Evolutionary conservation across 805 yeast species (phyloP), one percentile per base, ranked within the genome.

Genomic region (Metschnikowia shivogae): DNA sequence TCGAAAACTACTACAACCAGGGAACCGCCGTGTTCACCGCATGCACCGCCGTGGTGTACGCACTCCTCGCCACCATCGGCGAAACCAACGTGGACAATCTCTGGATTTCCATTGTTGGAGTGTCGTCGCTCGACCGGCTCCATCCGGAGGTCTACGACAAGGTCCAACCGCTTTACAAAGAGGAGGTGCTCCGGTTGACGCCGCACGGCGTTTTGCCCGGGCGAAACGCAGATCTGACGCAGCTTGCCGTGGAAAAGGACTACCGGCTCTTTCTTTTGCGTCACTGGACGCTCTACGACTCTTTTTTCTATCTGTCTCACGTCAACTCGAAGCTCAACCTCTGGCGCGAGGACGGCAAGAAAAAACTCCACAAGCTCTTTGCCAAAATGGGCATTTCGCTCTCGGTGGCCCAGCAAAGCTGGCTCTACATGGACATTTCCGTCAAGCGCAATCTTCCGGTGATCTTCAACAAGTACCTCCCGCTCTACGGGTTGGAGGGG

Each of bases 371-470:
- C 60, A 89, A 89, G 56, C 76, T 93, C 78, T 88, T 93, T 68
- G 99, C 99, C 1, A 80, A 86, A 55, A 93, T 95, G 97, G 99
- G 99, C 6, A 84, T 93, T 5, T 84, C 97, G 0, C 70, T 93
- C 39, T 84, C 81, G 5, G 82, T 84, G n/a, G 93, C 98, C 0
- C 85, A 83, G 57, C 96, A 93, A 62, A 82, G 82, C 45, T 93
- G 98, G 98, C 73, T 84, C 22, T 95, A 92, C 61, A 80, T 92
- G 82, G 93, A 89, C 60, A 78, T 86, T 32, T 74, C 76, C 8
- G 72, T 92, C 42, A 95, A 93, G 61, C 80, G 82, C 45, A 84
- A 81, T 49, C 67, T 93, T 20, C 83, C 84, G 19, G 61, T 72
- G 11, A 82, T 87, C 19, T 85, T 93, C 58, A 76, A 72, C 48